These are phyloP conservation scores for Ilex paraguariensis DNA, from an alignment of 305 asterid genomes.

Conservation along the genomic window DNA sequence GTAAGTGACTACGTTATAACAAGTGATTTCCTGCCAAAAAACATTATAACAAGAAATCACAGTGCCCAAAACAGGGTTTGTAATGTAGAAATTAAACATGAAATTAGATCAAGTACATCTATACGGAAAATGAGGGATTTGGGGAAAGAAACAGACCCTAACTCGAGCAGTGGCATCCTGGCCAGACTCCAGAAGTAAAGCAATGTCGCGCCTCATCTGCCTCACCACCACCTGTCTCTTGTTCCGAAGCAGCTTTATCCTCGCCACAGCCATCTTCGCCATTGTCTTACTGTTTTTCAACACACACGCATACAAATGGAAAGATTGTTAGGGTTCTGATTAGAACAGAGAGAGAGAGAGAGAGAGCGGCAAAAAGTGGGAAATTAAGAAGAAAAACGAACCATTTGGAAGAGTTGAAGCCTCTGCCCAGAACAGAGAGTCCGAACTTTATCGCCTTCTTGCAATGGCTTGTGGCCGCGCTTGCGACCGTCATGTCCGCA, in stretches of 20 bases:
- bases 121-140: background rate
- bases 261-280: slow-evolving; percentile 98
- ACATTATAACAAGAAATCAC: too few species aligned
- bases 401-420: slow-evolving; percentile 91
- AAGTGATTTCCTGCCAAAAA: too few species aligned
- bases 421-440: slow-evolving; percentile 45
- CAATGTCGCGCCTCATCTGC: slow-evolving; percentile 97
- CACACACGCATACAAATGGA: background rate
- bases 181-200: slow-evolving; percentile 78
- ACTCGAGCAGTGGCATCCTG: slow-evolving; percentile 94
- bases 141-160: slow-evolving; percentile 36
- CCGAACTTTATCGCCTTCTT: slow-evolving; percentile 63
- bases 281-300: slow-evolving; percentile 58
- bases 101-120: too few species aligned
- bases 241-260: slow-evolving; percentile 90
- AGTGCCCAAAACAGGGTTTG: too few species aligned
- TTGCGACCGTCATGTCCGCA: slow-evolving; percentile 28
- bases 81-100: too few species aligned
- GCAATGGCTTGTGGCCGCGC: slow-evolving; percentile 47
- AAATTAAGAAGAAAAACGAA: slow-evolving; percentile 8
- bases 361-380: background rate
- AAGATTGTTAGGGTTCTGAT: background rate
- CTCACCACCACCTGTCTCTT: slow-evolving; percentile 85
- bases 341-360: background rate
- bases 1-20: too few species aligned